Evolutionary conservation across 2,329 filamentous ascomycete genomes (phyloP).

Genomic region (Sporothrix pallida): DNA sequence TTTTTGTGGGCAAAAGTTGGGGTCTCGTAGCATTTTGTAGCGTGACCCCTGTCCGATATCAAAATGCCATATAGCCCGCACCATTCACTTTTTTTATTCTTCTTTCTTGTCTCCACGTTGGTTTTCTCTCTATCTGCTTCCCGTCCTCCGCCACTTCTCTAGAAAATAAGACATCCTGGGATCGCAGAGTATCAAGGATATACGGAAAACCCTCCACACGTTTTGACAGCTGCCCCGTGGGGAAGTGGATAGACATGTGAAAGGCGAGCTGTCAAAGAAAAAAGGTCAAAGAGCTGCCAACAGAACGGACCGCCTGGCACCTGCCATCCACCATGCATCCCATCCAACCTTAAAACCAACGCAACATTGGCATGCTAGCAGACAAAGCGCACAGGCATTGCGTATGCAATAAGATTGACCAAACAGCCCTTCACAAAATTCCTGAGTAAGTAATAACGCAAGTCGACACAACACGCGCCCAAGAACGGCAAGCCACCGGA

Average conservation of each 20-base stretch:
- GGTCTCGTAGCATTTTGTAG: background rate
- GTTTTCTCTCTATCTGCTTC: background rate
- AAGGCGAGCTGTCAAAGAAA: background rate
- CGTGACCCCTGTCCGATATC: background rate
- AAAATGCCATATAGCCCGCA: background rate
- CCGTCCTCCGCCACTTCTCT: background rate
- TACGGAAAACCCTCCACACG: no score
- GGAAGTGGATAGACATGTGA: constrained; percentile 22
- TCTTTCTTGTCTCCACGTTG: background rate
- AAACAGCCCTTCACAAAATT: no score
- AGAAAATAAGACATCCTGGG: no score
- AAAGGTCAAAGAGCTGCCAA: background rate
- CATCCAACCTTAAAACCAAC: background rate
- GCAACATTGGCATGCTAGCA: background rate
- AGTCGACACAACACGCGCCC: background rate
- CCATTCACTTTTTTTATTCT: background rate
- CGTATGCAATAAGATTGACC: no score
- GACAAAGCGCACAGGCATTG: no score
- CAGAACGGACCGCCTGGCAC: background rate
- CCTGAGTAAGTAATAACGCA: no score
- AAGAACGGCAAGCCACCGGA: background rate
- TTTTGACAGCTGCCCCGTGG: background rate
- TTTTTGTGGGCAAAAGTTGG: background rate
- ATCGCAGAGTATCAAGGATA: no score
- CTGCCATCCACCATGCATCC: background rate